Base-by-base conservation (phyloP, 2,329 filamentous ascomycete genomes). In the Nothophoma quercina region DNA sequence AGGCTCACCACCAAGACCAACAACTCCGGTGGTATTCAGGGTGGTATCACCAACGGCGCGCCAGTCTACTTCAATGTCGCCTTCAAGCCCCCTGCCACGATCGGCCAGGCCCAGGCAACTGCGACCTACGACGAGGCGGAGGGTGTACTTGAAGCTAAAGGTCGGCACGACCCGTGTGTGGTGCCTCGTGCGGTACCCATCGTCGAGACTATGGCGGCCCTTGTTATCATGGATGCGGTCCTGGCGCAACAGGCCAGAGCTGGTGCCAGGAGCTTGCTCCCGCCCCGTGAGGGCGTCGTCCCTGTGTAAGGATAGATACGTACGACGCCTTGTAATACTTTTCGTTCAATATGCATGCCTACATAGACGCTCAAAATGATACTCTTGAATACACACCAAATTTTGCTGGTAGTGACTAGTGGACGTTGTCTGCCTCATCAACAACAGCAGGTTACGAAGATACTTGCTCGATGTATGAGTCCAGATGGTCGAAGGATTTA, bases 31-130 rank as follows among this genome's bases (percentile, higher is more conserved):
- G 95, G 93, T 59, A 91, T 98, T 64, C 93, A 98, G 79, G 95
- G 93, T 34, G 93, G 93, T 44, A 98, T 98, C 76, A 88, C 89
- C 42, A 98, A 98, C 75, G 95, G 93, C 51, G 90, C 91, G 29
- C 88, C 88, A 53, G 91, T 98, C 78, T 98, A 95, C 83, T 98
- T 98, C 85, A 87, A 89, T 42, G 88, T 96, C 5, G 93, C 86
- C 13, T 98, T 98, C 85, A 98, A 98, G 83, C 90, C 93, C 8
- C 87, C 93, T 2, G 93, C 93, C 23, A 98, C 95, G 3, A 98
- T 98, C 70, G 88, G 90, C 36, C 89, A 93, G 77, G 89, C 90
- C 34, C 93, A 98, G 79, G 83, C 82, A 12, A 98, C 95, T 0
- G 87, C 88, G 7, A 88, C 85, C 8, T 98, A 96, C 75, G 88